These are phyloP conservation scores for Silene noctiflora DNA, from an alignment of 179 eudicot species.

Conservation along the genomic window DNA sequence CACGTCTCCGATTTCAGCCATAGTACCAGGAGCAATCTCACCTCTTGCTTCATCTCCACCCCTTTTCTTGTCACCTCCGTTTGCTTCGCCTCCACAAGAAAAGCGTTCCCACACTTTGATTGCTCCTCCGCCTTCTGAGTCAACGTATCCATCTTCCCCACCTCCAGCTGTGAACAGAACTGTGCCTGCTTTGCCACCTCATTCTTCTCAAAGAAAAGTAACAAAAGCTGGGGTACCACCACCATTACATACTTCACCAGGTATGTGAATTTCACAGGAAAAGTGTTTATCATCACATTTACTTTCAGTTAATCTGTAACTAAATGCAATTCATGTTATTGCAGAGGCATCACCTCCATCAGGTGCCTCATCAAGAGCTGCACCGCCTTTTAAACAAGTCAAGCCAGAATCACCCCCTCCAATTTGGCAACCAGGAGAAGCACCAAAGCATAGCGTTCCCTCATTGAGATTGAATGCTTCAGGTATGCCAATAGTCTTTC, in stretches of 20 bases:
- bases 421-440: slow-evolving; percentile 26
- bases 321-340: not conserved
- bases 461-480: slow-evolving; percentile 23
- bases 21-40: slow-evolving; percentile 19
- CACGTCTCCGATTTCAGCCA: slow-evolving; percentile 23
- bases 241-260: slow-evolving; percentile 31
- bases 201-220: slow-evolving; percentile 28
- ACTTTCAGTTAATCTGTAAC: not conserved
- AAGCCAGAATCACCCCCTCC: slow-evolving; percentile 25
- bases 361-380: slow-evolving; percentile 22
- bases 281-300: not conserved
- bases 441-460: slow-evolving; percentile 30
- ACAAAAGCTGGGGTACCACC: slow-evolving; percentile 27
- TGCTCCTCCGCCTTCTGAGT: slow-evolving; percentile 28
- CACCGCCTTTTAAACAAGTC: slow-evolving; percentile 25
- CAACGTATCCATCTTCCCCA: slow-evolving; percentile 22
- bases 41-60: slow-evolving; percentile 25
- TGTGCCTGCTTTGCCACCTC: slow-evolving; percentile 29
- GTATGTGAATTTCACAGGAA: slow-evolving; percentile 24
- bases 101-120: slow-evolving; percentile 22
- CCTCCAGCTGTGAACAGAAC: slow-evolving; percentile 21
- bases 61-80: slow-evolving; percentile 14
- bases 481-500: slow-evolving; percentile 24
- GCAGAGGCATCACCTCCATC: slow-evolving; percentile 27
- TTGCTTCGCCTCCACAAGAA: slow-evolving; percentile 17